These are phyloP conservation scores for Neurospora sp. DNA, from an alignment of 495 filamentous ascomycete species.

Conservation along the genomic window DNA sequence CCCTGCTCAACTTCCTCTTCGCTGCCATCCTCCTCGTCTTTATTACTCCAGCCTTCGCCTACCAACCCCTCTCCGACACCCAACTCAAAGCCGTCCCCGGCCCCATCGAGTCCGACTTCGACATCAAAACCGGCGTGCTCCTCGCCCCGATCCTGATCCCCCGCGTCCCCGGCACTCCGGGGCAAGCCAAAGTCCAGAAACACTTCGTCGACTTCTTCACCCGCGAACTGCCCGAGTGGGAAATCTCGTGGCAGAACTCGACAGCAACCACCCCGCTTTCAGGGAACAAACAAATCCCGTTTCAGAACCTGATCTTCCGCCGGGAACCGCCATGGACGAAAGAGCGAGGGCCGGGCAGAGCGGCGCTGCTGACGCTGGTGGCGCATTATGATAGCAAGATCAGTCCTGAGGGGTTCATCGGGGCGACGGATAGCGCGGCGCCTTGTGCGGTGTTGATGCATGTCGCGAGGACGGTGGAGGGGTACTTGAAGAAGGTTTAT, in stretches of 20 bases:
- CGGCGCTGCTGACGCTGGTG: conserved; percentile 68
- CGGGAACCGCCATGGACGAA: conserved; percentile 72
- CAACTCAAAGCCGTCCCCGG: conserved; percentile 53
- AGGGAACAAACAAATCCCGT: conserved; percentile 56
- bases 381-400: conserved; percentile 86
- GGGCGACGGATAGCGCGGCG: conserved; percentile 79
- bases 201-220: conserved; percentile 73
- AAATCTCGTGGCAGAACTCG: conserved; percentile 71
- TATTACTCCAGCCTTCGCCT: conserved; percentile 36
- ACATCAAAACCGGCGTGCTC: conserved; percentile 55
- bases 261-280: conserved; percentile 62
- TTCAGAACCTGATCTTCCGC: conserved; percentile 69
- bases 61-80: conserved; percentile 62
- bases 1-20: conserved; percentile 1
- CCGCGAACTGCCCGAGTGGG: conserved; percentile 62
- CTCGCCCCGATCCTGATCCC: conserved; percentile 73
- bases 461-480: conserved; percentile 32
- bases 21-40: conserved; percentile 11
- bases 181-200: conserved; percentile 54
- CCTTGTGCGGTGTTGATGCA: conserved; percentile 85
- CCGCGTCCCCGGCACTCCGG: conserved; percentile 72
- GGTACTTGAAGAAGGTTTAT: conserved; percentile 29
- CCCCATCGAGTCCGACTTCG: conserved; percentile 53
- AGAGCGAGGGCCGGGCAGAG: conserved; percentile 43
- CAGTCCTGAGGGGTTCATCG: conserved; percentile 68